phyloP scores from a whole-genome alignment of 345 rosid genomes.

The Boechera divaricarpa region DNA sequence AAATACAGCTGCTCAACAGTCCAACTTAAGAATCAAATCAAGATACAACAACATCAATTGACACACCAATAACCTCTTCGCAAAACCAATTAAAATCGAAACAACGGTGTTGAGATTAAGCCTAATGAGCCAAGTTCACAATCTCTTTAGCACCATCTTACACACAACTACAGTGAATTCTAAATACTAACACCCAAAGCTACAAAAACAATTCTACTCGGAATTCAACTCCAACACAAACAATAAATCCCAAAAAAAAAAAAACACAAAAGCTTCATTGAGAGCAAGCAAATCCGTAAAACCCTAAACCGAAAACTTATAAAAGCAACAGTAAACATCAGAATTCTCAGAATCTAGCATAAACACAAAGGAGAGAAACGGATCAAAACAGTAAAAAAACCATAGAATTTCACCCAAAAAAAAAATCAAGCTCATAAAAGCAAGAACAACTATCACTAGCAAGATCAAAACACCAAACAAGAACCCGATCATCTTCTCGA shows the following conservation, averaged over 20 bases:
- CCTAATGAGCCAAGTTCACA: neutral
- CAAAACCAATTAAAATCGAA: neutral
- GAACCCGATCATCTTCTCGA: slow-evolving; percentile 14
- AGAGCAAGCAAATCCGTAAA: slow-evolving; percentile 34
- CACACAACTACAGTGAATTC: slow-evolving; percentile 5
- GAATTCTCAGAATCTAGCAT: slow-evolving; percentile 31
- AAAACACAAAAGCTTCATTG: neutral
- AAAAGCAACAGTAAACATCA: slow-evolving; percentile 14
- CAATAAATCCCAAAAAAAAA: neutral
- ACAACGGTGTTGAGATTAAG: neutral
- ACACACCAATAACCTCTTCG: slow-evolving; percentile 10
- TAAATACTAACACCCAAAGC: neutral
- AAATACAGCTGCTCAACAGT: neutral
- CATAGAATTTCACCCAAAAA: slow-evolving; percentile 3
- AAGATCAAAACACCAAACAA: slow-evolving; percentile 26
- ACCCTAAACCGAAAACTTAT: slow-evolving; percentile 24
- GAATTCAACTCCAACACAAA: slow-evolving; percentile 6
- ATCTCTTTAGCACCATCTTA: neutral
- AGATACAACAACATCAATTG: slow-evolving; percentile 8
- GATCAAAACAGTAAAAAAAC: neutral
- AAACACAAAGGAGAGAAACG: neutral
- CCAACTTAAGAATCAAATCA: neutral
- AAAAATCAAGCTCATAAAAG: slow-evolving; percentile 2
- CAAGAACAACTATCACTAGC: slow-evolving; percentile 17
- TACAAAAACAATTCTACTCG: slow-evolving; percentile 18